Percentiles rank a stretch among this genome's conserved stretches.
Conservation (phyloP, 1,139 yeast genomes). For the Candida buenavistaensis region DNA sequence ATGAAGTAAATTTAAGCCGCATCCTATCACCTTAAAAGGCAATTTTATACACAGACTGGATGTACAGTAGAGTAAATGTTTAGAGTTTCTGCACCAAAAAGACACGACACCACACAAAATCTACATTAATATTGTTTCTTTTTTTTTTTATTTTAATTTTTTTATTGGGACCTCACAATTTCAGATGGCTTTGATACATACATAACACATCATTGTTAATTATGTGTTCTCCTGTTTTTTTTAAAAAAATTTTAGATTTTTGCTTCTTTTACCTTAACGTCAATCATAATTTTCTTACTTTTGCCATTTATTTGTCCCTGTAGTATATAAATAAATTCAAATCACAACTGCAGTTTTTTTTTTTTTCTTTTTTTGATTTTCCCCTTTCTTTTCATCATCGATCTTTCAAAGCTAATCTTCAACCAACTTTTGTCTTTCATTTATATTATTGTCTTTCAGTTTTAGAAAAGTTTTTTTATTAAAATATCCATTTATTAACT, state of each 20-base stretch:
- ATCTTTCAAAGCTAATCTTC: too few relatives aligned
- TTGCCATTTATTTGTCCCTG: too few relatives aligned
- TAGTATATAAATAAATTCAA: too few relatives aligned
- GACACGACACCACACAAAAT: not conserved
- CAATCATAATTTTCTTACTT: too few relatives aligned
- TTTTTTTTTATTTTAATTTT: not conserved
- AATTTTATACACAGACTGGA: not conserved
- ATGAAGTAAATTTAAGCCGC: not conserved
- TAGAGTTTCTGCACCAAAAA: not conserved
- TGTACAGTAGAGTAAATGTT: not conserved
- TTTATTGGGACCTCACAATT: too few relatives aligned
- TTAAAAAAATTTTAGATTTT: too few relatives aligned
- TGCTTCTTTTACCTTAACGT: too few relatives aligned
- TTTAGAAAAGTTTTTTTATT: conserved; percentile 1
- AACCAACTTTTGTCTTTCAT: conserved; percentile 7
- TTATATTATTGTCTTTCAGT: not conserved
- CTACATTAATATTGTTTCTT: not conserved
- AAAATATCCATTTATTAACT: not conserved
- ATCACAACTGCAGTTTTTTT: not conserved
- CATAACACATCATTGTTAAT: too few relatives aligned
- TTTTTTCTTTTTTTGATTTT: not conserved
- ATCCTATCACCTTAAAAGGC: not conserved
- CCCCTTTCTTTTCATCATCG: too few relatives aligned
- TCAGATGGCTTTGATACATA: too few relatives aligned
- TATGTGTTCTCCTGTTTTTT: too few relatives aligned